phyloP scores from a whole-genome alignment of 805 yeast species.

The Isabelozyma gotoi region DNA sequence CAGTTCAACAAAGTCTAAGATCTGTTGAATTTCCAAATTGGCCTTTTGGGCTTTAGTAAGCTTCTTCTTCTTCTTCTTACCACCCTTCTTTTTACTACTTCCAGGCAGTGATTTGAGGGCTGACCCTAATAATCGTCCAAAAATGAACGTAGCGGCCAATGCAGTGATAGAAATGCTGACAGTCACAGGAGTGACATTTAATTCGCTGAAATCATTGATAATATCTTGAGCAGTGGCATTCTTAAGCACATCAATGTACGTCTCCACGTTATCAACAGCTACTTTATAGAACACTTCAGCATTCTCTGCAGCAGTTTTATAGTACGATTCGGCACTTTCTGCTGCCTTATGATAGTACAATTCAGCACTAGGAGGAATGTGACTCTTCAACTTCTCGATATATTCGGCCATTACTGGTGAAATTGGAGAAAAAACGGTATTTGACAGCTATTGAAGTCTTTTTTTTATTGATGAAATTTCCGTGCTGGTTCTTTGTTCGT shows the following conservation, averaged over 20 bases:
- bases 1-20: conserved; percentile 40
- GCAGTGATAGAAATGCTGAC: conserved; percentile 29
- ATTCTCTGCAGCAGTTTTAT: not conserved
- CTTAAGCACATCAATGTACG: conserved; percentile 1
- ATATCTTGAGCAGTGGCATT: conserved; percentile 19
- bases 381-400: not conserved
- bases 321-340: not conserved
- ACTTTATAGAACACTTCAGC: not conserved
- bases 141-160: conserved; percentile 24
- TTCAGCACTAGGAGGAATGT: not conserved
- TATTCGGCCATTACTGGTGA: not conserved
- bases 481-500: not conserved
- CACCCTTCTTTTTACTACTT: conserved; percentile 10
- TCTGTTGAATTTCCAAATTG: conserved; percentile 36
- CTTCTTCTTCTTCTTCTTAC: conserved; percentile 34
- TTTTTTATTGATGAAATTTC: not conserved
- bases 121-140: conserved; percentile 15
- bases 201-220: conserved; percentile 25
- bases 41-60: conserved; percentile 39
- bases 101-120: not conserved
- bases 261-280: not conserved
- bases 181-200: conserved; percentile 34
- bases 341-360: not conserved
- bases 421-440: not conserved
- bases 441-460: not conserved